Evolutionary conservation across 139 green algal genomes (phyloP).

Genomic region (Chlamydomonas schloesseri): DNA sequence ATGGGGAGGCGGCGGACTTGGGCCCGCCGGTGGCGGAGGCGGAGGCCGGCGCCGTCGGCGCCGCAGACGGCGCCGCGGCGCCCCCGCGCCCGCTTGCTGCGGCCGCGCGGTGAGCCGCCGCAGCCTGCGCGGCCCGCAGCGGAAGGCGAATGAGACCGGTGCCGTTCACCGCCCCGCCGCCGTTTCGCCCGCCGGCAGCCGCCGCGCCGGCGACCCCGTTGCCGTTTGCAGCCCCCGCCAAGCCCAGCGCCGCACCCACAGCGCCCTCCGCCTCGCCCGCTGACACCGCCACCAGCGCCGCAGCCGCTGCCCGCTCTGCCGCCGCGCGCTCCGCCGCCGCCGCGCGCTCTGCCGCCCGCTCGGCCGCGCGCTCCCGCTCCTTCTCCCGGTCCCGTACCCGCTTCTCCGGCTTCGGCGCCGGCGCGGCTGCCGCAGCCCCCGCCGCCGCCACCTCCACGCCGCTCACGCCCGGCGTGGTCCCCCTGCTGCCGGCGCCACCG

Average conservation of each 20-base stretch:
- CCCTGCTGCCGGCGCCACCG: background rate
- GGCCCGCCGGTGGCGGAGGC: background rate
- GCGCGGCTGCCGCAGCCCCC: too few relatives aligned
- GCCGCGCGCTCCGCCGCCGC: background rate
- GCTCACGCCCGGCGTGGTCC: background rate
- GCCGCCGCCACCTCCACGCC: background rate
- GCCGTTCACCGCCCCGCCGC: too few relatives aligned
- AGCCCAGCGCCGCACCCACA: background rate
- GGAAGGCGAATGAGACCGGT: background rate
- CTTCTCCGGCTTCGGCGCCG: background rate
- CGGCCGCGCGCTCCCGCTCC: background rate
- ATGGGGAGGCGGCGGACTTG: too few relatives aligned
- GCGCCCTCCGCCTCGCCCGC: background rate
- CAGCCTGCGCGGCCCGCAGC: background rate
- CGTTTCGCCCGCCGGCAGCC: too few relatives aligned
- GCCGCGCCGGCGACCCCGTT: background rate
- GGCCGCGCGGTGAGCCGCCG: too few relatives aligned
- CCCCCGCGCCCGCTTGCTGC: too few relatives aligned
- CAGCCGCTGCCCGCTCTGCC: background rate
- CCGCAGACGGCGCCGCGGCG: too few relatives aligned
- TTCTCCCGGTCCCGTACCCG: background rate
- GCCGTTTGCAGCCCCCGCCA: background rate
- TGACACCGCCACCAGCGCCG: background rate
- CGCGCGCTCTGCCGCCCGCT: background rate
- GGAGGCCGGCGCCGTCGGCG: too few relatives aligned